These are phyloP conservation scores for Kurtzmaniella quercitrusa DNA, from an alignment of 1,139 yeast genomes.

Conservation along the genomic window DNA sequence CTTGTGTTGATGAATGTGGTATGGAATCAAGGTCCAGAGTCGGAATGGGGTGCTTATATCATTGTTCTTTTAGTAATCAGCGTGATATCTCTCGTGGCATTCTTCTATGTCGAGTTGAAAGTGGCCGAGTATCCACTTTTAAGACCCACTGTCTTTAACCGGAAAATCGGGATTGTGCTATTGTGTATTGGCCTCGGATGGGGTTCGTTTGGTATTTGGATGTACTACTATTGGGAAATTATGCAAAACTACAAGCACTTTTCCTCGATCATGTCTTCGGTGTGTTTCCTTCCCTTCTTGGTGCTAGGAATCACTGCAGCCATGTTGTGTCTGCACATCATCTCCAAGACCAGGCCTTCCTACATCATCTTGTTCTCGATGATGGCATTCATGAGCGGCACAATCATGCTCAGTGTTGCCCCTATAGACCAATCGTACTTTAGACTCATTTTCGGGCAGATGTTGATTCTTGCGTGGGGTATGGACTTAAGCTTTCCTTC, in stretches of 20 bases:
- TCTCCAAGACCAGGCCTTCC: conserved; percentile 41
- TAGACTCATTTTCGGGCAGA: conserved; percentile 42
- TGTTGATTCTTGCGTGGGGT: conserved; percentile 50
- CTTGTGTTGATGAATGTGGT: conserved; percentile 46
- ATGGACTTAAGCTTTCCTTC: conserved; percentile 61
- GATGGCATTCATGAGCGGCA: conserved; percentile 44
- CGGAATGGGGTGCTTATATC: conserved; percentile 48
- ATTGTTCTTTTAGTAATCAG: conserved; percentile 42
- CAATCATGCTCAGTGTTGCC: conserved; percentile 41
- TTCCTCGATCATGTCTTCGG: conserved; percentile 39
- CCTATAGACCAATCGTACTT: conserved; percentile 49
- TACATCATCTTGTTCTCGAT: conserved; percentile 39
- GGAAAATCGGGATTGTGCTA: conserved; percentile 32
- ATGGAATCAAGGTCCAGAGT: conserved; percentile 53
- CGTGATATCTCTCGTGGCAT: conserved; percentile 25
- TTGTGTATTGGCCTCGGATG: conserved; percentile 43
- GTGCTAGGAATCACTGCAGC: conserved; percentile 47
- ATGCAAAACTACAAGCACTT: conserved; percentile 41
- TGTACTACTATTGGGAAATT: conserved; percentile 38
- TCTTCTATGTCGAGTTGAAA: conserved; percentile 27
- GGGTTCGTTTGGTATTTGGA: conserved; percentile 59
- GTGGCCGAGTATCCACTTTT: conserved; percentile 37
- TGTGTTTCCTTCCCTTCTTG: conserved; percentile 43
- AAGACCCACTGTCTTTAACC: conserved; percentile 39
- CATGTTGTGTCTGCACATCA: conserved; percentile 35